Base-by-base conservation (phyloP, 805 yeast species). In the Pichia thaimueangensis region DNA sequence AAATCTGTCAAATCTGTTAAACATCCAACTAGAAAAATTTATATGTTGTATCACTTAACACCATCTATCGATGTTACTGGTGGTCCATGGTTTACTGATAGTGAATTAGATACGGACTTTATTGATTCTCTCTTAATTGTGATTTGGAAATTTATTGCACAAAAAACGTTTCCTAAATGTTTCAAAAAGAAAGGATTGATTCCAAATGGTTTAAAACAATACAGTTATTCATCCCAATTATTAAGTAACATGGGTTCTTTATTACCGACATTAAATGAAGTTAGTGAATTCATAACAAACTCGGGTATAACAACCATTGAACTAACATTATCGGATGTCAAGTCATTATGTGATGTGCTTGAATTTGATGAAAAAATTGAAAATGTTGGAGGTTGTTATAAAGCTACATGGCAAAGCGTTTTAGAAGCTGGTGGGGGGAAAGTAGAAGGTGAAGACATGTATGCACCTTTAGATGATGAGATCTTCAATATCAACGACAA, bases 11-110 rank as follows among this genome's bases (percentile, higher is more conserved):
- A 93, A 59, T 78, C 86, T 20, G 97, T 93, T 25, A 91, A 86
- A 45, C 60, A 76, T 61, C 97, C 97, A 12, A 91, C 97, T 1
- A 74, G 98, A 50, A 93, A 93, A 57, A 91, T 93, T 27, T 94
- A 91, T 63, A 93, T 93, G 97, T 71, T 93, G 41, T 91, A 89
- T 59, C 81, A 86, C 57, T 68, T 93, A 51, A 96, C 88, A 59
- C 98, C 98, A 5, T 83, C 95, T 3, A 81, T 86, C 25, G 97
- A 91, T 51, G 93, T 93, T 30, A 93, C 97, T 0, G 98, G 98
- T 50, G 98, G 98, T 5, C 97, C 97, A 4, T 93, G 98, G 98
- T 93, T 89, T 59, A 88, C 97, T 0, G 98, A 93, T 59, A 80
- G 89, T 28, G 97, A 93, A 62, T 70, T 93, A 44, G 98, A 93